Percentiles rank a stretch among this genome's conserved stretches.
These are phyloP conservation scores for Guillardia theta DNA, from an alignment of 78 protist genomes.

Conservation along the genomic window DNA sequence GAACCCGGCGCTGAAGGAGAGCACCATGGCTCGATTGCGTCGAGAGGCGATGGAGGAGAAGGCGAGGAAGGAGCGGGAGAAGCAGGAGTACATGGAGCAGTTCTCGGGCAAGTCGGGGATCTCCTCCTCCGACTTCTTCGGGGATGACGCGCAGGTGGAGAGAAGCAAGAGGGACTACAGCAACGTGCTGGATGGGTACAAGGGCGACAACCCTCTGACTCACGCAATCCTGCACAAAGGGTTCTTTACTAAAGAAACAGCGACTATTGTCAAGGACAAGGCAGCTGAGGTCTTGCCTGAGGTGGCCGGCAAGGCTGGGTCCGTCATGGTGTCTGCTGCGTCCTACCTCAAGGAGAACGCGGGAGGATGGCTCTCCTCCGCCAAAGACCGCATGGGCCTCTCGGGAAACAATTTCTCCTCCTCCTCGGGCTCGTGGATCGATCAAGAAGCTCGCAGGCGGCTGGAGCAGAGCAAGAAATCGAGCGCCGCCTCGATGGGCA, in stretches of 20 bases:
- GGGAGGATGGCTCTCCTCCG: neutral
- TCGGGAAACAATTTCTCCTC: neutral
- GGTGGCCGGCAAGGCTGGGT: neutral
- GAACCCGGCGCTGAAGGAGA: too few species aligned
- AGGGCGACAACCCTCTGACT: neutral
- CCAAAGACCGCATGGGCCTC: neutral
- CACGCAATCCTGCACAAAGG: conserved; percentile 12
- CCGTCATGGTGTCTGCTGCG: neutral
- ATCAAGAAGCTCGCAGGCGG: neutral
- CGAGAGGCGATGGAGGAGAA: neutral
- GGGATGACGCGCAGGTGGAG: neutral
- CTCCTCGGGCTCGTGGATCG: conserved; percentile 11
- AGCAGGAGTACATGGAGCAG: neutral
- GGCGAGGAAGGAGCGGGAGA: neutral
- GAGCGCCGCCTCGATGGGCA: too few species aligned
- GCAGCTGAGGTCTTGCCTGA: neutral
- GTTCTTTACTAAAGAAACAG: neutral
- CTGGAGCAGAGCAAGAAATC: too few species aligned
- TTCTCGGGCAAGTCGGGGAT: neutral
- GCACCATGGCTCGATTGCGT: neutral
- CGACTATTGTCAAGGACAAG: neutral
- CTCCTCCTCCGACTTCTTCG: conserved; percentile 7
- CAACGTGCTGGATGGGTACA: neutral
- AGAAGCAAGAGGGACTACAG: neutral
- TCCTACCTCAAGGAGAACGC: neutral